Evolutionary conservation across 495 filamentous ascomycete species (phyloP).

Genomic region (Lindgomyces ingoldianus): DNA sequence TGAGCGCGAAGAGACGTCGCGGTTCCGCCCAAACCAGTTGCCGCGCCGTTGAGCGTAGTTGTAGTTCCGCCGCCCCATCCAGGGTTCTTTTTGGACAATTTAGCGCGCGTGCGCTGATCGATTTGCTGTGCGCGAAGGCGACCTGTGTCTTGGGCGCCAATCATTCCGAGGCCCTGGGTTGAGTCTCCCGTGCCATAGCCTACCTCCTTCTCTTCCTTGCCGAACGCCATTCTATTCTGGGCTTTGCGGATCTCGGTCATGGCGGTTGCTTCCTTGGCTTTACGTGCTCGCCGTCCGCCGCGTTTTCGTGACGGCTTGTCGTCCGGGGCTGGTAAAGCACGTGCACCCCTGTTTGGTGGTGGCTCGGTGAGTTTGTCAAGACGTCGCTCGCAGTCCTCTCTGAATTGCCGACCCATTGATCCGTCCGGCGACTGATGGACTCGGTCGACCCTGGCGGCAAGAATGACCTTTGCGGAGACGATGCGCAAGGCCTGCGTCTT

Average conservation of each 20-base stretch:
- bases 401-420: constrained; percentile 79
- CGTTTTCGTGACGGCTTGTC: constrained; percentile 94
- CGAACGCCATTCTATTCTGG: constrained; percentile 94
- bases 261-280: constrained; percentile 94
- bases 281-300: constrained; percentile 85
- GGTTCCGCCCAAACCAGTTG: constrained; percentile 69
- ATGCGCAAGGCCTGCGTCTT: constrained; percentile 96
- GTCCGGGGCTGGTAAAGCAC: constrained; percentile 89
- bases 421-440: constrained; percentile 83
- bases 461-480: constrained; percentile 87
- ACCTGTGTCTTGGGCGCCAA: constrained; percentile 83
- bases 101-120: constrained; percentile 89
- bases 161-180: constrained; percentile 91
- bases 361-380: constrained; percentile 94
- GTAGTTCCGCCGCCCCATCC: constrained; percentile 79
- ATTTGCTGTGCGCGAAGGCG: constrained; percentile 84
- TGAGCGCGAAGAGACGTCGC: constrained; percentile 67
- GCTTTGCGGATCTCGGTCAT: constrained; percentile 97
- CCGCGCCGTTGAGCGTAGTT: constrained; percentile 57
- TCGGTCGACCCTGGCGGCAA: constrained; percentile 85
- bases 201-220: constrained; percentile 92
- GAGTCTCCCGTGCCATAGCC: constrained; percentile 87
- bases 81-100: constrained; percentile 90
- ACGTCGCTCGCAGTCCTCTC: constrained; percentile 77
- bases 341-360: constrained; percentile 83